Conservation (phyloP, 2,329 filamentous ascomycete species). For the Paraconiothyrium brasiliense region DNA sequence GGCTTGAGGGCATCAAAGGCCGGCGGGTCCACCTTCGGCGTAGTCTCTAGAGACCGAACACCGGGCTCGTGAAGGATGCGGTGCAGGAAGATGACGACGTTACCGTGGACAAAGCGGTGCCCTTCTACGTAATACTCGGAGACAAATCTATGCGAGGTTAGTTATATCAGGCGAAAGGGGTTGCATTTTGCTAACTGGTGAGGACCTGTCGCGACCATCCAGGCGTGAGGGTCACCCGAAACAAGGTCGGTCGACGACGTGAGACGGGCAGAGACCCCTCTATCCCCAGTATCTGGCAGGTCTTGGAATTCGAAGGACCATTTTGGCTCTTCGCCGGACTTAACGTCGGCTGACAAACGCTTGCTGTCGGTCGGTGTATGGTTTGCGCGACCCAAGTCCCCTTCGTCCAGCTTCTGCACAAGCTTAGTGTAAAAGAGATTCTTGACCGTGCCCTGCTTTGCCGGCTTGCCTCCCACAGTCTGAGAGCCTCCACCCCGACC, state of each 20-base stretch:
- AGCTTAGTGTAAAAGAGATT: constrained; percentile 65
- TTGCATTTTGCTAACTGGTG: constrained; percentile 57
- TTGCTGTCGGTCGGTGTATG: constrained; percentile 19
- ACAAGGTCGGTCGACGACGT: constrained; percentile 60
- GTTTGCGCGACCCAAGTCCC: constrained; percentile 44
- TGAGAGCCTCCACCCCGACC: constrained; percentile 50
- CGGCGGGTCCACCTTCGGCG: constrained; percentile 52
- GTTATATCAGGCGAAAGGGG: constrained; percentile 17
- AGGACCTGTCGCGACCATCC: constrained; percentile 61
- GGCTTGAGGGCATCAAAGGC: constrained; percentile 57
- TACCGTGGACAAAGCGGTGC: constrained; percentile 66
- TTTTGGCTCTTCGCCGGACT: constrained; percentile 35
- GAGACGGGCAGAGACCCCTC: constrained; percentile 63
- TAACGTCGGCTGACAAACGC: constrained; percentile 33
- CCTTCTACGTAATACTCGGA: constrained; percentile 67
- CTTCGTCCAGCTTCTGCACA: constrained; percentile 53
- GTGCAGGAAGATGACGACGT: constrained; percentile 66
- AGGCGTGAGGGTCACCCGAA: constrained; percentile 59
- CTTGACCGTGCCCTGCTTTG: constrained; percentile 48
- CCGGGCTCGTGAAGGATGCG: constrained; percentile 61
- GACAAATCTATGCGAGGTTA: constrained; percentile 58
- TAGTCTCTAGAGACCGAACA: constrained; percentile 42
- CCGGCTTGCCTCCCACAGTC: constrained; percentile 40
- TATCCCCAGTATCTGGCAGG: constrained; percentile 60
- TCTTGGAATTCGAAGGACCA: constrained; percentile 54